A percentile compares a stretch with the other conserved stretches of the same genome.
Conservation (phyloP, 2,329 filamentous ascomycete genomes). For the Xylaria sp. region DNA sequence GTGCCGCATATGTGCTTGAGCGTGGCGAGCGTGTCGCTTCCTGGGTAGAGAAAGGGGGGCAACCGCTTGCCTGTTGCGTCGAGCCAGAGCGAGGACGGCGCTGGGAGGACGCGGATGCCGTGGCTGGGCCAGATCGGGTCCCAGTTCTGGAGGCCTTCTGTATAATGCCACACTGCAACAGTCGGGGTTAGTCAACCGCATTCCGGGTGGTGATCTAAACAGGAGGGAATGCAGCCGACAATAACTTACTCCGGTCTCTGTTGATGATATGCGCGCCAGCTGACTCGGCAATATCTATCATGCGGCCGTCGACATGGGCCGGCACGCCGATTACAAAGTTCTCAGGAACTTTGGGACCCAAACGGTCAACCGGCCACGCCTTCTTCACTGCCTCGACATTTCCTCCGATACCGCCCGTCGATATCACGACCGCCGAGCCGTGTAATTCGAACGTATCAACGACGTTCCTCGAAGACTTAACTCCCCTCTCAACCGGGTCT, state of each 20-base stretch:
- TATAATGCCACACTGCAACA: conserved; percentile 69
- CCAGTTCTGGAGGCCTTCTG: conserved; percentile 70
- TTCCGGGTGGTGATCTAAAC: too few relatives aligned
- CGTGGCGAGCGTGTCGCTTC: conserved; percentile 66
- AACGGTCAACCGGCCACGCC: conserved; percentile 65
- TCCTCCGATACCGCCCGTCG: conserved; percentile 69
- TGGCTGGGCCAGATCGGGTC: conserved; percentile 69
- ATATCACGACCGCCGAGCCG: conserved; percentile 63
- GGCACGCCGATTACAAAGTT: conserved; percentile 70
- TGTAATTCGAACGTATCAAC: conserved; percentile 63
- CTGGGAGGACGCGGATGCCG: conserved; percentile 69
- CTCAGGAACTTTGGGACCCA: conserved; percentile 65
- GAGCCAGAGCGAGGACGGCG: conserved; percentile 70
- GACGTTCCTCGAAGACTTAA: conserved; percentile 59
- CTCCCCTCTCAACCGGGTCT: conserved; percentile 61
- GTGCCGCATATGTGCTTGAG: conserved; percentile 68
- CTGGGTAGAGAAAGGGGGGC: conserved; percentile 66
- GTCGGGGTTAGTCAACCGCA: background rate
- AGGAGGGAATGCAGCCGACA: background rate
- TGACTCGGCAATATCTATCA: conserved; percentile 65
- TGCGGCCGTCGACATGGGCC: conserved; percentile 71
- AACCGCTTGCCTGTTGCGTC: conserved; percentile 68
- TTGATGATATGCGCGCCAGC: conserved; percentile 67
- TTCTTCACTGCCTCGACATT: conserved; percentile 69
- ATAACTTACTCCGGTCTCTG: conserved; percentile 59